These are phyloP conservation scores for Wilcoxina mikolae DNA, from an alignment of 495 filamentous ascomycete genomes.

Conservation along the genomic window DNA sequence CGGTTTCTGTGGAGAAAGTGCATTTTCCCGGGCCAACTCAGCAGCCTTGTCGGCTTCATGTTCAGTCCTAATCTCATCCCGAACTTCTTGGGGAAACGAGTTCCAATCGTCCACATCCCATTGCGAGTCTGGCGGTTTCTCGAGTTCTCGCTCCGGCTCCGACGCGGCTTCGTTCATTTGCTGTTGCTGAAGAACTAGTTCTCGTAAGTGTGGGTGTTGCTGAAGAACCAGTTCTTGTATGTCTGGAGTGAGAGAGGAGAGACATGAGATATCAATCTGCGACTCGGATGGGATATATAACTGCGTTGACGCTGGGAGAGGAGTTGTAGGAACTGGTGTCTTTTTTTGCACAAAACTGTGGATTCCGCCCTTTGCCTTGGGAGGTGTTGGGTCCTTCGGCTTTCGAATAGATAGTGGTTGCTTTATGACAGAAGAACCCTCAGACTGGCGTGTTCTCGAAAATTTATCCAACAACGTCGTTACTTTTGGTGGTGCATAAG, in stretches of 20 bases:
- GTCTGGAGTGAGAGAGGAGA: conserved; percentile 1
- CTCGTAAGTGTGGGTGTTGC: not conserved
- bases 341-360: not conserved
- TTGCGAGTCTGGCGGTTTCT: conserved; percentile 13
- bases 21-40: conserved; percentile 3
- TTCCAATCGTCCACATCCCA: conserved; percentile 18
- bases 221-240: not conserved
- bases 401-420: not conserved
- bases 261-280: conserved; percentile 13
- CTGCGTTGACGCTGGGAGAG: conserved; percentile 8
- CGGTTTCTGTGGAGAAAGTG: conserved; percentile 5
- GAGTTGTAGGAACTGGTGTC: not conserved
- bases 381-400: not conserved
- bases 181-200: not conserved
- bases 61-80: conserved; percentile 10
- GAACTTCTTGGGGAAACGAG: conserved; percentile 9
- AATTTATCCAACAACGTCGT: not conserved
- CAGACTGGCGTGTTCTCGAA: not conserved
- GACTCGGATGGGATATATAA: conserved; percentile 14
- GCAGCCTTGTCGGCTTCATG: conserved; percentile 11
- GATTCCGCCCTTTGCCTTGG: not conserved
- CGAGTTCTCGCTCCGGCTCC: not conserved
- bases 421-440: not conserved
- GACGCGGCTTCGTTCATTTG: not conserved
- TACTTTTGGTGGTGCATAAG: not conserved